Evolutionary conservation across 768 basidiomycete genomes (phyloP), one percentile per base, ranked within the genome.

Genomic region (Phylloporus arenicola): DNA sequence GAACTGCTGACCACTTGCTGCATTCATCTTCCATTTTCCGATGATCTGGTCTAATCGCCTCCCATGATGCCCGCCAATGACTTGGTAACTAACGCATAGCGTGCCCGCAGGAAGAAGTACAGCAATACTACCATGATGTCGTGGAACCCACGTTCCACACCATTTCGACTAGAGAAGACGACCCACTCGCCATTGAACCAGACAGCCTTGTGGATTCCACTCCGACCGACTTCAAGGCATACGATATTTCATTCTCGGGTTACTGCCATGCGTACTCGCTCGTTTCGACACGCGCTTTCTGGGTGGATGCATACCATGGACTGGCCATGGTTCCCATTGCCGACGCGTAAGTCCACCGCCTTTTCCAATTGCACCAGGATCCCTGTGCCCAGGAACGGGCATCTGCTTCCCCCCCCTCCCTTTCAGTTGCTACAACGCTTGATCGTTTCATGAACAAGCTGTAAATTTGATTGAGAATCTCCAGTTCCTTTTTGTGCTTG

Each of bases 301-400:
- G 88, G 52, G 80, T 92, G 53, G 92, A 94, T 65, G 75, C 79
- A 7, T 92, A 81, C 62, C 89, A 91, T 63, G 81, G 82, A 6
- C 70, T 93, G 16, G 78, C 86, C 1, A 86, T 95, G 78, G 87
- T 91, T 17, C 90, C 92, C 4, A 78, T 92, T 55, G 88, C 88
- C 29, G 92, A 93, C 69, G 77, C 78, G 86, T 89, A 62, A 66
- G 83, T 77, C 20, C 34, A 25, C 16, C 20, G 19, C 9, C 42
- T 27, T 31, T 27, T 17, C 30, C 47, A 8, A 22, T 42, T 46
- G 7, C 16, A 34, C 20, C 55, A n/a, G n/a, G n/a, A 44, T 47
- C 45, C 43, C 52, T 39, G 49, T 56, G 14, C 30, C 60, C 45
- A 4, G 41, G 52, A 48, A 47, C n/a, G 35, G 61, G 29, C 44